Percentiles rank a stretch among this genome's conserved stretches.
These are phyloP conservation scores for Sphagnum tenellum DNA, from an alignment of 225 moss, liverwort and hornwort species.

Conservation along the genomic window DNA sequence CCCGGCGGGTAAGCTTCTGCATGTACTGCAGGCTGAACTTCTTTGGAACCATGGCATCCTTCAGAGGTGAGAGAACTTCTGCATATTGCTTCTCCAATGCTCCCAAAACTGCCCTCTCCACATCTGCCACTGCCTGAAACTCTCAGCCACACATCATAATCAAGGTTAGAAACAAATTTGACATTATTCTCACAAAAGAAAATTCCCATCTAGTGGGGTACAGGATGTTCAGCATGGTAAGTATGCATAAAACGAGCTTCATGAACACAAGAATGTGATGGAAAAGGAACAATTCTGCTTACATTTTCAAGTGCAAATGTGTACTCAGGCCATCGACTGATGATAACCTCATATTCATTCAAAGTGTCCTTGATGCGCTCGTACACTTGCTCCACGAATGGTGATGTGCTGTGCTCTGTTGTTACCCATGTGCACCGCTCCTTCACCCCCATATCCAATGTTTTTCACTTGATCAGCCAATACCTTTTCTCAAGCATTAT, in stretches of 20 bases:
- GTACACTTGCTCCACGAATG: constrained; percentile 84
- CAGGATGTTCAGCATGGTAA: no score
- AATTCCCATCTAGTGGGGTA: no score
- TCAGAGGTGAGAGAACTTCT: constrained; percentile 77
- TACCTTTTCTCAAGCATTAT: no score
- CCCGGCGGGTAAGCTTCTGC: constrained; percentile 92
- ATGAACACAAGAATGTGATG: background rate
- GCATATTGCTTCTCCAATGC: constrained; percentile 88
- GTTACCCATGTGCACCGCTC: constrained; percentile 95
- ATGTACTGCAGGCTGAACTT: constrained; percentile 94
- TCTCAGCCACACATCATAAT: no score
- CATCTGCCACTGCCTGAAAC: constrained; percentile 81
- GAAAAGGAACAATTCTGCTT: constrained; percentile 4
- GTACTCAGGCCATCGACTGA: constrained; percentile 96
- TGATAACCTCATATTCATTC: constrained; percentile 81
- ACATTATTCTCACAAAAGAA: no score
- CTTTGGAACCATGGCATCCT: constrained; percentile 87
- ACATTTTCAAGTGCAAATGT: constrained; percentile 81
- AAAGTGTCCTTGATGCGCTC: constrained; percentile 74
- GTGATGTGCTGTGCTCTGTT: constrained; percentile 79
- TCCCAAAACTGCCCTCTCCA: constrained; percentile 85
- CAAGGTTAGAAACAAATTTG: no score
- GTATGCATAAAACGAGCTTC: background rate
- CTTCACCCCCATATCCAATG: constrained; percentile 14
- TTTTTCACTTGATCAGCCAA: no score